Base-by-base conservation (phyloP, 805 yeast species). In the Suhomyces faveliae region DNA sequence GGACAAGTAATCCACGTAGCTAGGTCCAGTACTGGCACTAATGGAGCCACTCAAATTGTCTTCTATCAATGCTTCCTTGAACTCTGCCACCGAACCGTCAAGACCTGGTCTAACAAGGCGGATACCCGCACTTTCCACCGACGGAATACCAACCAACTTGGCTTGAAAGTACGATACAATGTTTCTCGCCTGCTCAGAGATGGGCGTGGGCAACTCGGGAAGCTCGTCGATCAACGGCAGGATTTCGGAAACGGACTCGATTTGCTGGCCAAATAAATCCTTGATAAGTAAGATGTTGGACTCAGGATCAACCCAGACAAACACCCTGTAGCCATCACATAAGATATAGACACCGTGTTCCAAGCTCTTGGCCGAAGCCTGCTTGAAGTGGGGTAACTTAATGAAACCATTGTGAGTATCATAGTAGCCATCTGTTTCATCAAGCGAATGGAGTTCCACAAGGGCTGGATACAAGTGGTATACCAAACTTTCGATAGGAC, bases 381-480 rank as follows among this genome's bases (percentile, higher is more conserved):
- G 78, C 25, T 70, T 66, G 55, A 68, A 77, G 53, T 52, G 67
- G 2, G 85, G 96, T 53, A 76, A 57, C n/a, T 57, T 65, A 62
- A 80, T 78, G 51, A 64, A 46, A 61, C 77, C 54, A 57, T 71
- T 66, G 6, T 49, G 58, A 4, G 51, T 43, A 1, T 60, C 60
- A 12, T 55, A 42, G 39, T 60, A 29, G 6, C 72, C 81, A 51
- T 88, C 96, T 1, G 68, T 70, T 8, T 79, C 85, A 2, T 67
- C 67, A 49, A 88, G 64, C 3, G 79, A 74, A 62, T 90, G 96
- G 21, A 92, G 64, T 35, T 87, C 87, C 25, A 87, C 74, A 47
- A 92, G 71, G 9, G 86, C 82, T 1, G 99, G 98, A 59, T 91
- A 94, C 33, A 94, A 72, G 51, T 81, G 83, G 50, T 78, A 78